A percentile compares a stretch with the other conserved stretches of the same genome.
Conservation (phyloP, 768 basidiomycete species). For the Pulveroboletus ravenelii region DNA sequence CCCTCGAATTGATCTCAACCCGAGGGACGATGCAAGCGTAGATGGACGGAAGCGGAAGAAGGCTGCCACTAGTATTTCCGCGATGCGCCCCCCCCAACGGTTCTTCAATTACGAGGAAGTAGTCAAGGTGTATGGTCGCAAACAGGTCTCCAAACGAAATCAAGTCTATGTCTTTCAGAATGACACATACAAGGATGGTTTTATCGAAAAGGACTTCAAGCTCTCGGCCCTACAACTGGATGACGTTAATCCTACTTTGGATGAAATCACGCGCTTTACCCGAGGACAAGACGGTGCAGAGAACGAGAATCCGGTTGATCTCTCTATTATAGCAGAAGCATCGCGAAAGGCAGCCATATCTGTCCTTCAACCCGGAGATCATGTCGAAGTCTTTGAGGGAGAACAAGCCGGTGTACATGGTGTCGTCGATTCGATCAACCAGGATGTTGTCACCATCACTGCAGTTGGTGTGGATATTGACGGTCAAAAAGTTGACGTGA, state of each 20-base stretch:
- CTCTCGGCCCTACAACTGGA: conserved; percentile 73
- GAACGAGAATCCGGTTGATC: conserved; percentile 68
- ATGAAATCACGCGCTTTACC: conserved; percentile 92
- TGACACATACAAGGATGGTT: conserved; percentile 93
- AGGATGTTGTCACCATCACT: conserved; percentile 82
- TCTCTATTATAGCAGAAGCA: conserved; percentile 89
- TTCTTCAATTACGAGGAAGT: conserved; percentile 95
- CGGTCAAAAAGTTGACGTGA: conserved; percentile 80
- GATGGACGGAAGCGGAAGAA: conserved; percentile 81
- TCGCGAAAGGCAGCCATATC: conserved; percentile 87
- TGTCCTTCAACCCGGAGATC: conserved; percentile 95
- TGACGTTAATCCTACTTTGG: conserved; percentile 90
- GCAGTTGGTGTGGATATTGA: conserved; percentile 80
- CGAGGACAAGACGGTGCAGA: conserved; percentile 68
- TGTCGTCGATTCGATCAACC: conserved; percentile 82
- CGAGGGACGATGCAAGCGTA: conserved; percentile 69
- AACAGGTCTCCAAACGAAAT: conserved; percentile 68
- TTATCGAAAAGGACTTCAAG: conserved; percentile 94
- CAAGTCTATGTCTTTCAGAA: conserved; percentile 82
- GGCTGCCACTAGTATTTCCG: conserved; percentile 39
- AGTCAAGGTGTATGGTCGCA: conserved; percentile 76
- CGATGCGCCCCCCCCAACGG: conserved; percentile 83
- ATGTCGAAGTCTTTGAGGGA: conserved; percentile 95
- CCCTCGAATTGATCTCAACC: conserved; percentile 95
- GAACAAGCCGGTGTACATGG: conserved; percentile 93